phyloP scores from a whole-genome alignment of 2,329 filamentous ascomycete species.

The Talaromyces rugulosus region DNA sequence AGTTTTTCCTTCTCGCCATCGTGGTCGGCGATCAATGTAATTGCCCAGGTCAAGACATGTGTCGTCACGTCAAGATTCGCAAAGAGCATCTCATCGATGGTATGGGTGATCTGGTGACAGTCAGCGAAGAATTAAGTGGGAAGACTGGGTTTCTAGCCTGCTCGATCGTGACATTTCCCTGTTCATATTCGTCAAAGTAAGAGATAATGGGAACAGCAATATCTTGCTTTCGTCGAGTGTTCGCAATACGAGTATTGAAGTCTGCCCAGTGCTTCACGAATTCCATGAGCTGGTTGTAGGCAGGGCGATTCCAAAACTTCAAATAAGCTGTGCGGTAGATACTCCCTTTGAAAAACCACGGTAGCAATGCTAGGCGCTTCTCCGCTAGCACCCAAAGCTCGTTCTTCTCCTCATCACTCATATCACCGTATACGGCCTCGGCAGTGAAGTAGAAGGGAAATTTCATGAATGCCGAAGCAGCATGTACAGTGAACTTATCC shows the following conservation, averaged over 20 bases:
- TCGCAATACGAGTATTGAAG: conserved; percentile 31
- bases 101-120: conserved; percentile 35
- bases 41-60: conserved; percentile 41
- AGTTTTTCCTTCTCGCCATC: background rate
- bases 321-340: background rate
- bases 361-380: background rate
- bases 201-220: background rate
- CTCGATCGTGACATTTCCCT: background rate
- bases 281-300: conserved; percentile 19
- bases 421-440: background rate
- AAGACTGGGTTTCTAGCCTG: background rate
- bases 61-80: conserved; percentile 48
- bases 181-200: background rate
- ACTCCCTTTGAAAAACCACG: background rate
- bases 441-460: background rate
- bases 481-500: background rate
- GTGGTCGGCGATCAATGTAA: conserved; percentile 32
- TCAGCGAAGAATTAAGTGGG: background rate
- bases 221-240: conserved; percentile 15
- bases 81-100: conserved; percentile 45
- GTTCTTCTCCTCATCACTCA: background rate
- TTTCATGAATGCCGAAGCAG: background rate
- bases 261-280: conserved; percentile 28
- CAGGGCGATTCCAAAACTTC: background rate
- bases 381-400: background rate